These are phyloP conservation scores for Calonectria fujianensis DNA, from an alignment of 2,329 filamentous ascomycete species.

Conservation along the genomic window DNA sequence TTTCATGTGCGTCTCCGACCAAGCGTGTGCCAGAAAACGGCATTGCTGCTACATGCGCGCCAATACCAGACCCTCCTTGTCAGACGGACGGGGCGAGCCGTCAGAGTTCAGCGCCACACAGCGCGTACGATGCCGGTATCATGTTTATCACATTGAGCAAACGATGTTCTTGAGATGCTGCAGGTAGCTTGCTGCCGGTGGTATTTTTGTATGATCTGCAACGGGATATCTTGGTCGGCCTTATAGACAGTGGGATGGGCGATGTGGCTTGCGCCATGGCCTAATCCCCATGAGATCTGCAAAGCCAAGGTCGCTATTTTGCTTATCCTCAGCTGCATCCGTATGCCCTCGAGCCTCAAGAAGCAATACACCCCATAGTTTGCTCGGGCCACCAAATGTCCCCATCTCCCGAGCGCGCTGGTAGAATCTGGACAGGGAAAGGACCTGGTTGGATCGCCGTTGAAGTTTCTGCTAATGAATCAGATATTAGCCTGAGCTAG, in stretches of 20 bases:
- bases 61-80: conserved; percentile 61
- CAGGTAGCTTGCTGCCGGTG: conserved; percentile 29
- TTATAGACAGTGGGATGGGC: conserved; percentile 88
- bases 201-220: conserved; percentile 87
- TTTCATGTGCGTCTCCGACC: conserved; percentile 18
- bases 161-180: background rate
- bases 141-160: conserved; percentile 11
- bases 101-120: conserved; percentile 85
- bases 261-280: conserved; percentile 75
- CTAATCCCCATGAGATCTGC: conserved; percentile 90
- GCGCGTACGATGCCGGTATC: conserved; percentile 87
- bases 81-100: conserved; percentile 77
- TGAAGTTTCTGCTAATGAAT: conserved; percentile 9
- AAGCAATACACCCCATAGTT: background rate
- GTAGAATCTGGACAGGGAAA: background rate
- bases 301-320: conserved; percentile 74
- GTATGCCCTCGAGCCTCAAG: background rate
- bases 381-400: conserved; percentile 1
- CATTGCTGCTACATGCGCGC: conserved; percentile 36
- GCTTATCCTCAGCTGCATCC: conserved; percentile 17
- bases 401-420: background rate
- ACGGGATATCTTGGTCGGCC: conserved; percentile 87
- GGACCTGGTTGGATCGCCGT: background rate
- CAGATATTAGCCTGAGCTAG: conserved; percentile 7
- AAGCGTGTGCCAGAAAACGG: conserved; percentile 32